Evolutionary conservation across 805 yeast genomes (phyloP).

Genomic region (Geotrichum ghanense): DNA sequence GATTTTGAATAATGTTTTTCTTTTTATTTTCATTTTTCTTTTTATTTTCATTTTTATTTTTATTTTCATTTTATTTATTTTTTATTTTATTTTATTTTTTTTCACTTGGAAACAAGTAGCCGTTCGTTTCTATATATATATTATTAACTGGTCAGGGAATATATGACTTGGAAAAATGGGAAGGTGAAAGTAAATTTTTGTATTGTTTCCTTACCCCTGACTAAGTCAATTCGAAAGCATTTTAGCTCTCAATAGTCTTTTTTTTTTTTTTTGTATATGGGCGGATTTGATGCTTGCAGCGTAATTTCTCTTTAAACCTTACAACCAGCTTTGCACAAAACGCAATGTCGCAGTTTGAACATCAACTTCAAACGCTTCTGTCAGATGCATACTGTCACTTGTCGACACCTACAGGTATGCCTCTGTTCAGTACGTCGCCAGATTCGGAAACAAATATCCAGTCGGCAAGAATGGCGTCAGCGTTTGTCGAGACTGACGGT

Average conservation of each 20-base stretch:
- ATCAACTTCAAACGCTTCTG: background rate
- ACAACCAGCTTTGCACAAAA: background rate
- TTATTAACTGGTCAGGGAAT: too few species aligned
- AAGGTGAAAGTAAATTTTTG: too few species aligned
- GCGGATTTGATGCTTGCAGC: background rate
- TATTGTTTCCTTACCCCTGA: too few species aligned
- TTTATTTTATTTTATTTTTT: too few species aligned
- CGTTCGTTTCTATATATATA: too few species aligned
- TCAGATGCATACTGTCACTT: conserved; percentile 9
- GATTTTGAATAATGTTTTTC: too few species aligned
- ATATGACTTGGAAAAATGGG: too few species aligned
- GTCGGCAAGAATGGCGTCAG: conserved; percentile 7
- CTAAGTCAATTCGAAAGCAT: background rate
- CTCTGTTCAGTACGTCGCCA: conserved; percentile 6
- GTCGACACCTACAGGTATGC: conserved; percentile 12
- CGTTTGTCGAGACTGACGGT: background rate
- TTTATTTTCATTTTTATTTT: too few species aligned
- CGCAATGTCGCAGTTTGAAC: background rate
- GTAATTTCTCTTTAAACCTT: background rate
- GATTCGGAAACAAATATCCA: conserved; percentile 3
- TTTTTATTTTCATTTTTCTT: too few species aligned
- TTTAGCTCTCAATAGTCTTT: background rate
- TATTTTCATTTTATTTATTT: too few species aligned
- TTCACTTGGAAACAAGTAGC: too few species aligned
- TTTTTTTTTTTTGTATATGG: background rate